Percentiles rank a stretch among this genome's conserved stretches.
phyloP scores from a whole-genome alignment of 441 rosid genomes.

The Gossypium davidsonii region DNA sequence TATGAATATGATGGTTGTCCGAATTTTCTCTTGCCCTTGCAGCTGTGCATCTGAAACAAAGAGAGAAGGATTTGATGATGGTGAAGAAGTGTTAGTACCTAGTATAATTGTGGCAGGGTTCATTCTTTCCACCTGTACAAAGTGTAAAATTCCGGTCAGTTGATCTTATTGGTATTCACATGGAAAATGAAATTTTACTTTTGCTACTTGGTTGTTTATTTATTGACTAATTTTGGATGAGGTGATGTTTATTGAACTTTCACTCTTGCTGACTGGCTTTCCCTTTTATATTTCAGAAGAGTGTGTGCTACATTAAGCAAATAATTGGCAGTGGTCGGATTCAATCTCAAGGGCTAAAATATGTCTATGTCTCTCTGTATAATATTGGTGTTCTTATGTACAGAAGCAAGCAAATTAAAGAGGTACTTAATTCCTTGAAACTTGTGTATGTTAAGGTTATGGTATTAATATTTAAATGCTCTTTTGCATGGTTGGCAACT shows the following conservation, averaged over 20 bases:
- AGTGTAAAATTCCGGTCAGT: slow-evolving; percentile 55
- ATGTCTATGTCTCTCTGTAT: slow-evolving; percentile 52
- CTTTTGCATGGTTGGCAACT: slow-evolving; percentile 5
- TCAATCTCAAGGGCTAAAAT: slow-evolving; percentile 57
- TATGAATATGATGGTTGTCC: neutral
- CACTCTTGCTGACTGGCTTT: slow-evolving; percentile 21
- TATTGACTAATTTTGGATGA: slow-evolving; percentile 12
- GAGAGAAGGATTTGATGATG: slow-evolving; percentile 40
- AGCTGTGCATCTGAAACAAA: slow-evolving; percentile 45
- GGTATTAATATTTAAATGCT: neutral
- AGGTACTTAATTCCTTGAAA: slow-evolving; percentile 41
- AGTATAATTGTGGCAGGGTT: slow-evolving; percentile 68
- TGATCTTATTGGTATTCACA: slow-evolving; percentile 11
- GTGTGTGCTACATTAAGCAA: slow-evolving; percentile 39
- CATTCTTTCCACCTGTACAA: slow-evolving; percentile 55
- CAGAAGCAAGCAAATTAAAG: slow-evolving; percentile 57
- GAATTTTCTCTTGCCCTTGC: slow-evolving; percentile 23
- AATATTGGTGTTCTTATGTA: slow-evolving; percentile 59
- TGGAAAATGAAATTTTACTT: neutral
- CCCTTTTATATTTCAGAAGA: slow-evolving; percentile 47
- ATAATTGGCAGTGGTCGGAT: slow-evolving; percentile 61
- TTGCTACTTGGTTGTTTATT: slow-evolving; percentile 11
- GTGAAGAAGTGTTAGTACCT: slow-evolving; percentile 39
- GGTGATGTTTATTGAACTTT: slow-evolving; percentile 6
- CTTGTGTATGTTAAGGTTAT: slow-evolving; percentile 7